Conservation (phyloP, 2,329 filamentous ascomycete species). For the Apiospora rasikravindrae region DNA sequence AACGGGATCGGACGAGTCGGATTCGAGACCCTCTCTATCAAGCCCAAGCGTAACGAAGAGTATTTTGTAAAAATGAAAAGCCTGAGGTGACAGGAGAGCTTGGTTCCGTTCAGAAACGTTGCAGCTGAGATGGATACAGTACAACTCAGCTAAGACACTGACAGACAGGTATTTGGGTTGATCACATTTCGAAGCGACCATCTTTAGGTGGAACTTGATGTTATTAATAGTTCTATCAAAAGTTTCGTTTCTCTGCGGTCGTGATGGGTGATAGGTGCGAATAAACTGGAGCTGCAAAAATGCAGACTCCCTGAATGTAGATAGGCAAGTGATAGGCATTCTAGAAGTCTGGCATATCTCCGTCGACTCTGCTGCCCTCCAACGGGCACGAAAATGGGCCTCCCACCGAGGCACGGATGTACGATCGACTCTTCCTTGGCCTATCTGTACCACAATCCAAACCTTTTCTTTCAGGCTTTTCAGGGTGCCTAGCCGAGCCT, state of each 20-base stretch:
- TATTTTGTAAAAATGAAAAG: background rate
- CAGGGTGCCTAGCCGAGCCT: background rate
- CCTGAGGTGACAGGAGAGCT: background rate
- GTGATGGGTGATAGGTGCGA: background rate
- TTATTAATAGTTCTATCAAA: constrained; percentile 1
- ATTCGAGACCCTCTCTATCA: background rate
- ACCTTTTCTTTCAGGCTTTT: no score
- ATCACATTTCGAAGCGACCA: background rate
- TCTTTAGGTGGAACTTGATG: background rate
- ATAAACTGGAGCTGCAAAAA: background rate
- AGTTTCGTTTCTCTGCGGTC: background rate
- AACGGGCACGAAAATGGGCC: background rate
- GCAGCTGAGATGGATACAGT: background rate
- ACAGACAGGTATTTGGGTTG: background rate
- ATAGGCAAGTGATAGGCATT: background rate
- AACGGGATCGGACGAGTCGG: constrained; percentile 9
- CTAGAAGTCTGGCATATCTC: background rate
- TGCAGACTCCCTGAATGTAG: background rate
- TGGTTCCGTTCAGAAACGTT: constrained; percentile 1
- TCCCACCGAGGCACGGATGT: background rate
- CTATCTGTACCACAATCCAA: background rate
- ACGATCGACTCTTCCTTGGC: background rate
- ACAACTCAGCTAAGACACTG: constrained; percentile 6
- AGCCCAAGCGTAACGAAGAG: background rate
- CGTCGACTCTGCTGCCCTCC: background rate